Percentiles rank a stretch among this genome's conserved stretches.
Evolutionary conservation across 2,329 filamentous ascomycete genomes (phyloP).

Genomic region (Seiridium unicorne): DNA sequence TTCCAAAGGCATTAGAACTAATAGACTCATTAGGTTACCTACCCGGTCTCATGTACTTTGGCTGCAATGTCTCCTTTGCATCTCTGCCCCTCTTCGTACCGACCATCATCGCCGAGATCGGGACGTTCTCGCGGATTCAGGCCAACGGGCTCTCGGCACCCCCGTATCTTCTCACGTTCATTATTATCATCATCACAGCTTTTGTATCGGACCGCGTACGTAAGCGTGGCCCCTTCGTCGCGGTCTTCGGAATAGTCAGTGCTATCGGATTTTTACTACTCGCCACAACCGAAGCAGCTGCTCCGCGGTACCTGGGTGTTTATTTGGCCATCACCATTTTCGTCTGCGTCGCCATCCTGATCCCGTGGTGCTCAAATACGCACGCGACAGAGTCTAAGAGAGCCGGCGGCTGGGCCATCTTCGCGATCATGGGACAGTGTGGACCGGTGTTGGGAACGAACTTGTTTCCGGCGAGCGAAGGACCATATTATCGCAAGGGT

Average conservation of each 20-base stretch:
- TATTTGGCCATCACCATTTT: constrained; percentile 38
- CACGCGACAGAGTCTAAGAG: constrained; percentile 34
- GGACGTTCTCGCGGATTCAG: constrained; percentile 29
- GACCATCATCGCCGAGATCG: constrained; percentile 32
- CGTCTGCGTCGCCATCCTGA: constrained; percentile 29
- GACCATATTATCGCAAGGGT: constrained; percentile 31
- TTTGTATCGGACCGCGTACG: constrained; percentile 33
- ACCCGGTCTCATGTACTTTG: constrained; percentile 35
- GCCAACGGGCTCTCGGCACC: constrained; percentile 36
- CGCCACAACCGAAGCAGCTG: constrained; percentile 29
- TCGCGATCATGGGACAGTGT: constrained; percentile 35
- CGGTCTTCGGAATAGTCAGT: constrained; percentile 29
- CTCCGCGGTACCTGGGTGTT: constrained; percentile 32
- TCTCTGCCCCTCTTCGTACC: constrained; percentile 29
- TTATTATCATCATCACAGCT: constrained; percentile 32
- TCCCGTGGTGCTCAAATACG: constrained; percentile 35
- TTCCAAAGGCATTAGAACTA: too few species aligned
- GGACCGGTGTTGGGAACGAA: constrained; percentile 29
- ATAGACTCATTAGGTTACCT: constrained; percentile 11
- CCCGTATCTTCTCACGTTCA: constrained; percentile 37
- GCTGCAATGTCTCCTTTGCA: constrained; percentile 28
- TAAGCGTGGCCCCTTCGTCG: constrained; percentile 36
- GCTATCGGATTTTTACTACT: constrained; percentile 39
- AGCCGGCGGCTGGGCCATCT: constrained; percentile 32
- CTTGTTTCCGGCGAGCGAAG: constrained; percentile 29